These are phyloP conservation scores for Withania somnifera DNA, from an alignment of 305 asterid genomes.

Conservation along the genomic window DNA sequence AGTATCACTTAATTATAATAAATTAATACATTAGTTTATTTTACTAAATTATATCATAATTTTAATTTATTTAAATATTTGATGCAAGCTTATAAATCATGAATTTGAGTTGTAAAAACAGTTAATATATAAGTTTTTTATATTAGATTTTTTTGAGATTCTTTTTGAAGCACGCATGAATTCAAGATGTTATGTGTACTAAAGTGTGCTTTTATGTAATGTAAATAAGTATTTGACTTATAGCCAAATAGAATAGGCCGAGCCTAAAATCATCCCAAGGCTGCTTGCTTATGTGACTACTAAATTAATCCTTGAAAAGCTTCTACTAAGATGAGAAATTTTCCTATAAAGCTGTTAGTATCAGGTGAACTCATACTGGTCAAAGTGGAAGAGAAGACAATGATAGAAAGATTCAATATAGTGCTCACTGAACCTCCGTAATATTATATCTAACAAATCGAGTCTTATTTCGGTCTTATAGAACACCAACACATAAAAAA, in stretches of 20 bases:
- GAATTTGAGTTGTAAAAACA: no score
- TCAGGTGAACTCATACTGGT: not conserved
- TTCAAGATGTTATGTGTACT: no score
- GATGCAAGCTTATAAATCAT: no score
- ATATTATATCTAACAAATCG: not conserved
- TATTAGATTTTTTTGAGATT: no score
- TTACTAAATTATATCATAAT: no score
- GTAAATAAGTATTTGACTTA: no score
- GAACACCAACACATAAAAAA: not conserved
- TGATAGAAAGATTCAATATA: not conserved
- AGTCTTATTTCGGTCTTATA: not conserved
- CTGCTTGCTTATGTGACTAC: not conserved
- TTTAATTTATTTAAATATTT: no score
- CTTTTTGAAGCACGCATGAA: no score
- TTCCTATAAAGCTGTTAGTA: not conserved
- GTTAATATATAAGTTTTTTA: no score
- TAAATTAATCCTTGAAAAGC: not conserved
- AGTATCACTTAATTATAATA: no score
- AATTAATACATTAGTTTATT: no score
- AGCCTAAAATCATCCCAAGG: not conserved
- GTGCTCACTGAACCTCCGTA: not conserved
- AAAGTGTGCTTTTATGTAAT: no score
- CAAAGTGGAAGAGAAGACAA: not conserved
- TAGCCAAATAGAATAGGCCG: not conserved
- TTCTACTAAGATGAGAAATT: not conserved